Evolutionary conservation across 768 basidiomycete genomes (phyloP).

Genomic region (Suillus luteus): DNA sequence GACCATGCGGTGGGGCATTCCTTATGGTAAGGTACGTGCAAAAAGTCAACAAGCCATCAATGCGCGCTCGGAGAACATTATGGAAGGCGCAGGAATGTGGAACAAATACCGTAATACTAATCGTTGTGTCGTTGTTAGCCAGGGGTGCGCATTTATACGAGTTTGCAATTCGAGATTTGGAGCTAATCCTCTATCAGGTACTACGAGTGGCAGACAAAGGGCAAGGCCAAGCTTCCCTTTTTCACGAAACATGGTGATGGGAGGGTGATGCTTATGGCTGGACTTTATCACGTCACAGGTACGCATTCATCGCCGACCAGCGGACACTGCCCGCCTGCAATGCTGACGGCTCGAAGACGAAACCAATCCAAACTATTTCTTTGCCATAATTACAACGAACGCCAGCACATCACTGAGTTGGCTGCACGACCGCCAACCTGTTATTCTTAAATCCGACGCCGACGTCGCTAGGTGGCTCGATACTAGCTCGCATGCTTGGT

Average conservation of each 20-base stretch:
- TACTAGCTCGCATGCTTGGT: constrained; percentile 68
- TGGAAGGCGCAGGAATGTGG: constrained; percentile 84
- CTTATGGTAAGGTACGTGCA: constrained; percentile 56
- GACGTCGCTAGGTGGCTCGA: constrained; percentile 81
- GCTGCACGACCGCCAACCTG: constrained; percentile 91
- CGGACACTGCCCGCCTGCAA: background rate
- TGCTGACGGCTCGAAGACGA: constrained; percentile 40
- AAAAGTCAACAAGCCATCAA: constrained; percentile 83
- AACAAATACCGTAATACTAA: constrained; percentile 75
- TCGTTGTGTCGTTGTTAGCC: constrained; percentile 81
- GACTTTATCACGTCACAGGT: constrained; percentile 65
- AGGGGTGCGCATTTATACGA: constrained; percentile 52
- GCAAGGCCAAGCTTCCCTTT: constrained; percentile 77
- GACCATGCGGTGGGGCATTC: constrained; percentile 91
- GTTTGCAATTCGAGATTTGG: background rate
- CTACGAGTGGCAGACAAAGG: constrained; percentile 93
- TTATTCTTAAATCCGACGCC: constrained; percentile 65
- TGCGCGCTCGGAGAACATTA: constrained; percentile 80
- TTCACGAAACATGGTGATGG: constrained; percentile 71
- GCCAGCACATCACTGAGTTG: constrained; percentile 71
- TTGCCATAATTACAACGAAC: constrained; percentile 86
- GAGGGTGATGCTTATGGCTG: constrained; percentile 81
- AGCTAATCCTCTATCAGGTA: constrained; percentile 52
- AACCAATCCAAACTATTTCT: constrained; percentile 69
- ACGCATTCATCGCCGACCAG: background rate